Evolutionary conservation across 140 eudicot genomes (phyloP).

Genomic region (Bidens hawaiensis): DNA sequence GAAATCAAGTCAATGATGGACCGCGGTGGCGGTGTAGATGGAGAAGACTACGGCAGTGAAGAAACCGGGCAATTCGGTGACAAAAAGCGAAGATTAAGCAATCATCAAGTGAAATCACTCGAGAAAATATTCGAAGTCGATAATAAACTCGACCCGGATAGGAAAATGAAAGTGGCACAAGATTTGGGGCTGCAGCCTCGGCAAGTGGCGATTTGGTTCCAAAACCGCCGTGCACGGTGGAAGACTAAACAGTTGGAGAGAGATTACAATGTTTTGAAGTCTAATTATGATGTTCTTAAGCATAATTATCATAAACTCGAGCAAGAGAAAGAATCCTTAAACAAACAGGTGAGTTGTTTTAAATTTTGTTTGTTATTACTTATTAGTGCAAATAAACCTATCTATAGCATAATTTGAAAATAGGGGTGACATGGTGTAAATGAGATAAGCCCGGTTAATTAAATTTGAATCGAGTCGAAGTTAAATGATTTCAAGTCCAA

Average conservation of each 20-base stretch:
- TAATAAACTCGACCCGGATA: slow-evolving; percentile 62
- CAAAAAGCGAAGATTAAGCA: slow-evolving; percentile 55
- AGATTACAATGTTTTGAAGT: slow-evolving; percentile 45
- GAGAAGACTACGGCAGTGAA: slow-evolving; percentile 41
- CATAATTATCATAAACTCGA: slow-evolving; percentile 44
- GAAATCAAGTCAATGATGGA: slow-evolving; percentile 51
- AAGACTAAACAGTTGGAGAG: slow-evolving; percentile 60
- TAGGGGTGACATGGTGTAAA: too few relatives aligned
- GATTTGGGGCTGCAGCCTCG: slow-evolving; percentile 72
- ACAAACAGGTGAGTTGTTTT: slow-evolving; percentile 41
- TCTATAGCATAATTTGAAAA: too few relatives aligned
- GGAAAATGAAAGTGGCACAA: slow-evolving; percentile 53
- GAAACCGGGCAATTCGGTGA: slow-evolving; percentile 35
- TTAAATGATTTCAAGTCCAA: too few relatives aligned
- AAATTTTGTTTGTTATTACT: too few relatives aligned
- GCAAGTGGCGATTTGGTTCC: slow-evolving; percentile 82
- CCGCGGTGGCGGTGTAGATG: slow-evolving; percentile 35
- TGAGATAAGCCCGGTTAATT: too few relatives aligned
- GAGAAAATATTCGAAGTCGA: slow-evolving; percentile 62
- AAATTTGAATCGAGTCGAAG: too few relatives aligned
- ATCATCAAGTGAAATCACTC: slow-evolving; percentile 57
- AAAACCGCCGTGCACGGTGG: slow-evolving; percentile 77
- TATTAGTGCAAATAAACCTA: too few relatives aligned
- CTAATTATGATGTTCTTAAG: slow-evolving; percentile 48
- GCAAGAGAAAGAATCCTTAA: slow-evolving; percentile 39